Conservation (phyloP, 108 stramenopile genomes). For the Epipyxis sp. region DNA sequence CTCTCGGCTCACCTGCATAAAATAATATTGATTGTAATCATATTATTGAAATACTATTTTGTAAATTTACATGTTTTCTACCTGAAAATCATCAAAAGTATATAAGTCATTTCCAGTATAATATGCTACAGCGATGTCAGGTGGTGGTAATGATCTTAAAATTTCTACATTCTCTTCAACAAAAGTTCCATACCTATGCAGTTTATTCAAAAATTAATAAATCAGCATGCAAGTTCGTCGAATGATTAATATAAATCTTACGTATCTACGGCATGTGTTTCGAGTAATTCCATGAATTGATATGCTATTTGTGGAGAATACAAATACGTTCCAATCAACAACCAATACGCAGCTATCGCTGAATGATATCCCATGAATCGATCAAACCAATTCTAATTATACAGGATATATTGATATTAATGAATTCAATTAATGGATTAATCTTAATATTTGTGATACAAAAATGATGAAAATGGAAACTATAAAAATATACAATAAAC, state of each 20-base stretch:
- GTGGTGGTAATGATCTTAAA: conserved; percentile 62
- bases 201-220: too few species aligned
- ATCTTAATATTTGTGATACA: neutral
- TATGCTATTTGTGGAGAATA: conserved; percentile 69
- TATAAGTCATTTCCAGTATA: conserved; percentile 65
- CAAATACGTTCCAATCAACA: conserved; percentile 66
- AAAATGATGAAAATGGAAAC: too few species aligned
- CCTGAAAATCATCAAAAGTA: conserved; percentile 78
- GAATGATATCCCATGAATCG: conserved; percentile 77
- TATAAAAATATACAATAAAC: neutral
- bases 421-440: neutral
- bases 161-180: conserved; percentile 63
- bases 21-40: neutral
- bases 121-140: conserved; percentile 59
- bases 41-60: conserved; percentile 9
- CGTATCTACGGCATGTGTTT: conserved; percentile 54
- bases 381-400: neutral
- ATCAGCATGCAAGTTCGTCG: conserved; percentile 81
- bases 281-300: conserved; percentile 64
- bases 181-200: conserved; percentile 74
- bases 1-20: neutral
- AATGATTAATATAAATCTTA: conserved; percentile 33
- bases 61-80: conserved; percentile 46
- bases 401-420: too few species aligned
- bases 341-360: conserved; percentile 86